Base-by-base conservation (phyloP, 805 yeast species). In the Kazachstania martiniae region DNA sequence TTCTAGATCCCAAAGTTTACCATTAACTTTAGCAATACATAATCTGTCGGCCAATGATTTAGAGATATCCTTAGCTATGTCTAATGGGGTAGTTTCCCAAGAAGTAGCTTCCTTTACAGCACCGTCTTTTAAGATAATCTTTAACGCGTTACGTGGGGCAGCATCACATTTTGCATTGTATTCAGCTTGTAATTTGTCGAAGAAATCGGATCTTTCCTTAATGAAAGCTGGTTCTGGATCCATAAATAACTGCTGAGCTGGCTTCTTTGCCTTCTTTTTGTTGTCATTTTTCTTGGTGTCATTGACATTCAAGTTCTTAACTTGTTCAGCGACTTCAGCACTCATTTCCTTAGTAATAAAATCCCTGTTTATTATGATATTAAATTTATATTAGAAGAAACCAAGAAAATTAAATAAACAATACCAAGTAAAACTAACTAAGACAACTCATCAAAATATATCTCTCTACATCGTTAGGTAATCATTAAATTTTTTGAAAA, bases 1-100 rank as follows among this genome's bases (percentile, higher is more conserved):
- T 43, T 79, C 87, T 51, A 91, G 68, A 64, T 91, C 98, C 97
- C 98, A 91, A 47, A 89, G 67, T 49, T 72, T 67, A 37, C 94
- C 95, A 54, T 91, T 71, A 34, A 89, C 93, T 60, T 85, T 86
- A 38, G 97, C 72, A 46, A 91, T 86, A 43, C 91, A 85, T 48
- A 83, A 82, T 63, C 85, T 79, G 44, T 91, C 97, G 30, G 77
- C 67, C 54, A 89, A 80, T 8, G 95, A 78, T 61, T 83, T 82
- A 44, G 94, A 85, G 48, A 89, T 86, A 35, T 59, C 75, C 47
- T 67, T 69, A 32, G 97, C 96, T 43, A 89, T 81, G 32, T 75
- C 79, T 60, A 83, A 59, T 28, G 98, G 98, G 18, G 86, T 65
- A 31, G 97, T 86, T 59, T 87, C 95, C 77, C 78, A 91, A 4